Percentiles rank a stretch among this genome's conserved stretches.
Evolutionary conservation across 208 protist genomes (phyloP).

Genomic region (Naegleria fowleri): DNA sequence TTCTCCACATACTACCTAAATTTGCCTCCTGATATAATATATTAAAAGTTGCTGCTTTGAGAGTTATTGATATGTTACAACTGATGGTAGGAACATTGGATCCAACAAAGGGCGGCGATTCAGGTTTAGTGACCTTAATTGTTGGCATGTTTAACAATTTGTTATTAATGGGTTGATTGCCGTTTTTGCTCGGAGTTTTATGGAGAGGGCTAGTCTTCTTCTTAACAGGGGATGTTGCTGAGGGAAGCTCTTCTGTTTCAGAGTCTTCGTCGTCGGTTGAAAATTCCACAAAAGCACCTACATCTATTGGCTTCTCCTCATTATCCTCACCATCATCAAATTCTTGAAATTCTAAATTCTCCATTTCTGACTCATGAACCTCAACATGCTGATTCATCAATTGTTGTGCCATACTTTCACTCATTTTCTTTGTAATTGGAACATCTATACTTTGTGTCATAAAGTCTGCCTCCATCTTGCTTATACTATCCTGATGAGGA

Average conservation of each 20-base stretch:
- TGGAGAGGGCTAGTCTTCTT: not conserved
- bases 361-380: not conserved
- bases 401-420: not conserved
- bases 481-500: too few relatives aligned
- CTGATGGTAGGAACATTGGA: not conserved
- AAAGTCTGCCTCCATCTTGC: not conserved
- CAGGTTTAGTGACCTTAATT: not conserved
- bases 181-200: not conserved
- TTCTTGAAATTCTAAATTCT: not conserved
- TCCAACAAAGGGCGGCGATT: not conserved
- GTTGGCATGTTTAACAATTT: not conserved
- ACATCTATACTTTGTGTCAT: not conserved
- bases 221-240: not conserved
- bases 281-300: too few relatives aligned
- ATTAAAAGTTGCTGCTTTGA: slow-evolving; percentile 10
- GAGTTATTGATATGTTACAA: not conserved
- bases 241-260: not conserved
- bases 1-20: not conserved
- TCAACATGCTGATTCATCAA: not conserved
- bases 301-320: not conserved
- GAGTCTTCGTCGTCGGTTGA: not conserved
- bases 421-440: not conserved
- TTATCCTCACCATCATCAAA: not conserved
- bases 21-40: slow-evolving; percentile 17
- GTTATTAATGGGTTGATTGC: not conserved